These are phyloP conservation scores for Ramaria sp. DNA, from an alignment of 768 basidiomycete species.

Conservation along the genomic window DNA sequence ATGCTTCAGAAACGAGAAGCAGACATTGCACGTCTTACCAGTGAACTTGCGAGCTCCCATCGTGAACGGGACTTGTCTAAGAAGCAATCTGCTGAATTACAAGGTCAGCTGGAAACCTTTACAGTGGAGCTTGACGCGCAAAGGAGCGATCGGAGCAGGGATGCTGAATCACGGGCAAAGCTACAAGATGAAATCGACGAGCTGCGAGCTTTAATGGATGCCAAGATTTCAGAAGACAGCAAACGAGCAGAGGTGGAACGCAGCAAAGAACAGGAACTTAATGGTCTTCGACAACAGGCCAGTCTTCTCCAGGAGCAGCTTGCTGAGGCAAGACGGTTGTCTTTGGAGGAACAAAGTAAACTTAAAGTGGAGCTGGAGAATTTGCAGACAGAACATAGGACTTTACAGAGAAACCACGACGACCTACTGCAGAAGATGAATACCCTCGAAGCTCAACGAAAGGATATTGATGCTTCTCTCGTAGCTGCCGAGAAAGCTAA, in stretches of 20 bases:
- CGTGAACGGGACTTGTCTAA: conserved; percentile 41
- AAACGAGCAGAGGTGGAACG: conserved; percentile 76
- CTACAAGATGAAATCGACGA: conserved; percentile 80
- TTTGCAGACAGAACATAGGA: conserved; percentile 44
- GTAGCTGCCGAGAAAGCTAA: conserved; percentile 59
- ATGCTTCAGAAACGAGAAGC: conserved; percentile 73
- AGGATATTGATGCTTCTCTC: conserved; percentile 36
- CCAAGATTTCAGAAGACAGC: conserved; percentile 79
- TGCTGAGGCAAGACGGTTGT: conserved; percentile 45
- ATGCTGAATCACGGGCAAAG: conserved; percentile 37
- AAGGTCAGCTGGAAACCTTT: conserved; percentile 56
- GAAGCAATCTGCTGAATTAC: conserved; percentile 57
- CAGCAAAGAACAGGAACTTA: conserved; percentile 78
- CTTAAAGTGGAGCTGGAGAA: conserved; percentile 69
- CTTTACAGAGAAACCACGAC: conserved; percentile 47
- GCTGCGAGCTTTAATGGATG: conserved; percentile 70
- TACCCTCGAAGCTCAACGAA: conserved; percentile 36
- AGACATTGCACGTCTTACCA: conserved; percentile 42
- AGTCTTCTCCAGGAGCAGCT: conserved; percentile 55
- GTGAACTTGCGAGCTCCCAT: conserved; percentile 44
- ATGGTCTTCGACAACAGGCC: conserved; percentile 55
- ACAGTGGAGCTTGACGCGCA: conserved; percentile 50
- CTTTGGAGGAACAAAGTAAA: conserved; percentile 58
- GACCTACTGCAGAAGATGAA: conserved; percentile 57
- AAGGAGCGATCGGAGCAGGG: conserved; percentile 42